Base-by-base conservation (phyloP, 371 early-diverging fungal species). In the Mortierella polycephala region DNA sequence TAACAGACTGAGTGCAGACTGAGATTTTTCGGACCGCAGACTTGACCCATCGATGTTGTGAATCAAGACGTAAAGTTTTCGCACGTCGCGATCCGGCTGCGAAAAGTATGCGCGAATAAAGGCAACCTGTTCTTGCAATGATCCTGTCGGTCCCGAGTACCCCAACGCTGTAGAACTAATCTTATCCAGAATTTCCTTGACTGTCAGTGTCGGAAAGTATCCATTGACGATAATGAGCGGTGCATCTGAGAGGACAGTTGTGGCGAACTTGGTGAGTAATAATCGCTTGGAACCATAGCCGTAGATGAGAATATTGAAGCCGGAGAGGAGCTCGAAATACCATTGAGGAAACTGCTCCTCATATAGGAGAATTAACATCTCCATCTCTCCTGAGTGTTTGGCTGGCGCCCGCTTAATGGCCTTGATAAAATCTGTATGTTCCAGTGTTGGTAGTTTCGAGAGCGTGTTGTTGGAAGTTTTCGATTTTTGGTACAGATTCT, bases 21-120 rank as follows among this genome's bases (percentile, higher is more conserved):
- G 96, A 4, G 85, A 75, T 16, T 85, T 85, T 51, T 92, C 93
- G 46, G 88, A 88, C 3, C 96, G 90, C n/a, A 98, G 79, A 20
- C 84, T 85, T n/a, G 85, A 68, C 0, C 96, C 98, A 67, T 98
- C 98, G 64, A 98, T 90, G 71, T 94, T 96, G 83, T 97, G 96
- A n/a, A 97, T 81, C 13, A 96, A 69, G 6, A 98, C 64, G 69
- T 90, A 94, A 39, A 96, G 65, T 14, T 82, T 79, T 39, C 87
- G 80, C 51, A 88, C 81, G 1, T 59, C 68, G 7, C 92, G 85
- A 9, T 86, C 73, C 0, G 83, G 69, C 8, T 81, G 67, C 8
- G 59, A 45, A 62, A 96, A 93, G 67, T 93, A 92, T 9, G 85
- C 83, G 47, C 83, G 76, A 39, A 96, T 90, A 23, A 83, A 77